phyloP scores from a whole-genome alignment of 108 stramenopile genomes.

The Skeletonema tropicum region DNA sequence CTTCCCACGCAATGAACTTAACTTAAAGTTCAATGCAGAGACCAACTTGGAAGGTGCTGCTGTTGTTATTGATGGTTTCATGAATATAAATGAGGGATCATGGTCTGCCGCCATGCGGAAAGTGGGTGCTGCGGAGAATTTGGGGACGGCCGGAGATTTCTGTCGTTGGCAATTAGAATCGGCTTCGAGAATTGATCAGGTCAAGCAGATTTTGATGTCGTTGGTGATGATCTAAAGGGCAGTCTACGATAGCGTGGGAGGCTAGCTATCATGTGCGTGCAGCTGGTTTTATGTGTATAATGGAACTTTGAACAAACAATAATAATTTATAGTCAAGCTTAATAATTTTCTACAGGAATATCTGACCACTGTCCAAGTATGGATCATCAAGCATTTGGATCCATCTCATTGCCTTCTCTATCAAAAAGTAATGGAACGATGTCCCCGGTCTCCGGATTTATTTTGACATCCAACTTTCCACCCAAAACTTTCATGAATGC shows the following conservation, averaged over 20 bases:
- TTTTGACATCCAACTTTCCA: slow-evolving; percentile 68
- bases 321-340: neutral
- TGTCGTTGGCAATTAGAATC: slow-evolving; percentile 14
- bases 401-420: slow-evolving; percentile 75
- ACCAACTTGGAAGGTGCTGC: slow-evolving; percentile 17
- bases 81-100: slow-evolving; percentile 12
- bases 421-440: slow-evolving; percentile 66
- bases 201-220: slow-evolving; percentile 16
- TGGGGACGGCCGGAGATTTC: slow-evolving; percentile 9
- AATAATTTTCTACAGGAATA: neutral
- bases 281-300: too few relatives aligned
- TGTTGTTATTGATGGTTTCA: slow-evolving; percentile 19
- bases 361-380: neutral
- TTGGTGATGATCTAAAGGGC: slow-evolving; percentile 11
- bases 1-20: slow-evolving; percentile 9
- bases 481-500: slow-evolving; percentile 90
- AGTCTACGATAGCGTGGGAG: neutral
- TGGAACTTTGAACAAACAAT: neutral
- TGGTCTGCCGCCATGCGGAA: slow-evolving; percentile 9
- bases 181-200: neutral
- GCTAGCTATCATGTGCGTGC: too few relatives aligned
- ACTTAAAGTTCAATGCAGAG: slow-evolving; percentile 15
- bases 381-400: slow-evolving; percentile 70
- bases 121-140: neutral
- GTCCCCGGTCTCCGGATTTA: slow-evolving; percentile 49